Conservation (phyloP, 2,329 filamentous ascomycete species). For the Fusarium sp. region DNA sequence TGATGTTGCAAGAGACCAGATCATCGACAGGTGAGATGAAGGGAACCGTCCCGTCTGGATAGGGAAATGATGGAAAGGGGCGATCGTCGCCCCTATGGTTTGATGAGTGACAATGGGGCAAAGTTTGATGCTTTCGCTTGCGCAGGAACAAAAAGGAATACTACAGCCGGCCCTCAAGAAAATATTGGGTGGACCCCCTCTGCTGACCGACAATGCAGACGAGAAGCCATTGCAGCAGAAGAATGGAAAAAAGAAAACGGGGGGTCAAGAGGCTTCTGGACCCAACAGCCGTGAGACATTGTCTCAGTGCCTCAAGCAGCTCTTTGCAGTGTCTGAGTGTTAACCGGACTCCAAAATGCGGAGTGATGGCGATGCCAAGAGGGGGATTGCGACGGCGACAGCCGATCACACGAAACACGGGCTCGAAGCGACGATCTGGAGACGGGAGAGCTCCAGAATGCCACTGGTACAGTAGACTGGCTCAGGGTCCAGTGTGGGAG, state of each 20-base stretch:
- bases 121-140: conserved; percentile 30
- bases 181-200: conserved; percentile 23
- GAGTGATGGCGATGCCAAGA: background rate
- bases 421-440: conserved; percentile 15
- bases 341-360: background rate
- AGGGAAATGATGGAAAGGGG: conserved; percentile 29
- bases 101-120: conserved; percentile 17
- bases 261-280: background rate
- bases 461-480: background rate
- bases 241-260: background rate
- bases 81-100: conserved; percentile 19
- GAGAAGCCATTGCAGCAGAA: background rate
- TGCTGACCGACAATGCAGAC: conserved; percentile 19
- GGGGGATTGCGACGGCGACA: background rate
- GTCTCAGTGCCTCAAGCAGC: background rate
- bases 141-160: conserved; percentile 31
- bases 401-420: conserved; percentile 22
- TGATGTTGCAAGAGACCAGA: conserved; percentile 28
- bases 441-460: conserved; percentile 14
- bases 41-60: conserved; percentile 17
- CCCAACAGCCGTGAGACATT: background rate
- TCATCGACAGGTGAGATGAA: conserved; percentile 24
- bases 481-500: background rate
- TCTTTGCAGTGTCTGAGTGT: background rate
- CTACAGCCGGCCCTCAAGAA: background rate